Conservation (phyloP, 1,139 yeast genomes). For the Protomyces inundatus region DNA sequence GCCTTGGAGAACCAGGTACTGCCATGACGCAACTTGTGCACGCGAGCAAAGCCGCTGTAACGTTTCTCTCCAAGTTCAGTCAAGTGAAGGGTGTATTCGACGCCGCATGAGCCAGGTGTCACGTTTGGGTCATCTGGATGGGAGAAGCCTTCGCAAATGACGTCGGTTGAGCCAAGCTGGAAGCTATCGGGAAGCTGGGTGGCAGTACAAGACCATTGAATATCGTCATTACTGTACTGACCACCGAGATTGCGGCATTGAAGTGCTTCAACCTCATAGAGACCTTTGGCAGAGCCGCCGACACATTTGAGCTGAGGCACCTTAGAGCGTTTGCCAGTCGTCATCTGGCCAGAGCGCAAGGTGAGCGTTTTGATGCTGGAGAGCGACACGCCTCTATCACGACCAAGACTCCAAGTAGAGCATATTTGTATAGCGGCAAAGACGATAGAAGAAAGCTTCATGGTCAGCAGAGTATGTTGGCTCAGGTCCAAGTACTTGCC, state of each 20-base stretch:
- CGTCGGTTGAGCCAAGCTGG: conserved; percentile 20
- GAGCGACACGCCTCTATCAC: background rate
- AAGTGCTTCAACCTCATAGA: conserved; percentile 5
- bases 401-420: background rate
- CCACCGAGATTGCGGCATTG: background rate
- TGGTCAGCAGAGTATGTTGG: no score
- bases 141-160: conserved; percentile 22
- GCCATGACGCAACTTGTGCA: background rate
- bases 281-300: conserved; percentile 5
- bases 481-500: no score
- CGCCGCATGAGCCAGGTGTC: conserved; percentile 7
- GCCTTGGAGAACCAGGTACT: background rate
- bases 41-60: conserved; percentile 40
- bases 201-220: conserved; percentile 23
- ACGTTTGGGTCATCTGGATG: conserved; percentile 5
- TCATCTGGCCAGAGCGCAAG: background rate
- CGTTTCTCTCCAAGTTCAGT: conserved; percentile 35
- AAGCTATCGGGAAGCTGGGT: conserved; percentile 2
- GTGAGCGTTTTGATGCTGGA: background rate
- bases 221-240: conserved; percentile 7
- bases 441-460: background rate
- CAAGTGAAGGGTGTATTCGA: conserved; percentile 16
- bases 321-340: background rate
- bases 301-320: conserved; percentile 1
- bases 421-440: background rate